Evolutionary conservation across 306 rosid genomes (phyloP), one percentile per base, ranked within the genome.

Genomic region (Elaeagnus macrophylla): DNA sequence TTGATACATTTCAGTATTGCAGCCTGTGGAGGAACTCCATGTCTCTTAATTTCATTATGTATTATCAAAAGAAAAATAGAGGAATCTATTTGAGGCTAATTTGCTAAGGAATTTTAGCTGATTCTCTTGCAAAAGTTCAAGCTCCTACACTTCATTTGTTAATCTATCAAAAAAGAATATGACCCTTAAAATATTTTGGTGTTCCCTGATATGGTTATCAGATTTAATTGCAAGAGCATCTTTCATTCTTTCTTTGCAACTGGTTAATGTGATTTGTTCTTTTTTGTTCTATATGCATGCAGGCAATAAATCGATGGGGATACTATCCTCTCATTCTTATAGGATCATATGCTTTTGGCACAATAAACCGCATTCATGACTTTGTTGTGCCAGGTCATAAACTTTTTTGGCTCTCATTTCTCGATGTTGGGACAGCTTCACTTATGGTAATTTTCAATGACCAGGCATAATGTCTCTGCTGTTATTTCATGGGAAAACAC

Each of bases 281-380:
- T 16, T 48, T n/a, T 36, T 47, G 15, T 57, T 59, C 37, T 53
- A 59, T n/a, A n/a, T n/a, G n/a, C n/a, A 25, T 25, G 32, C 85
- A 93, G 99, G 95, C 95, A 67, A 54, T 93, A 51, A 87, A 81
- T 69, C 83, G 96, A 56, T 87, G 95, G 99, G 95, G 96, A 39
- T 87, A 93, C 77, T 87, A 93, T 68, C 99, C 99, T 0, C 85
- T 93, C 51, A 93, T 87, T 69, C 94, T 93, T 44, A 87, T 93
- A 68, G 99, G 89, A 76, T 84, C 99, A 17, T 84, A 84, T 84
- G 80, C 96, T 65, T 91, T 84, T 75, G 96, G 96, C 63, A 91
- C 99, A 15, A 73, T 87, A 80, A 84, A 87, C 73, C 89, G 83
- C 53, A 75, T 91, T 75, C 99, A 84, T 75, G 95, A 87, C 77